Base-by-base conservation (phyloP, 75 land plant genomes). In the Sequoiadendron giganteum region DNA sequence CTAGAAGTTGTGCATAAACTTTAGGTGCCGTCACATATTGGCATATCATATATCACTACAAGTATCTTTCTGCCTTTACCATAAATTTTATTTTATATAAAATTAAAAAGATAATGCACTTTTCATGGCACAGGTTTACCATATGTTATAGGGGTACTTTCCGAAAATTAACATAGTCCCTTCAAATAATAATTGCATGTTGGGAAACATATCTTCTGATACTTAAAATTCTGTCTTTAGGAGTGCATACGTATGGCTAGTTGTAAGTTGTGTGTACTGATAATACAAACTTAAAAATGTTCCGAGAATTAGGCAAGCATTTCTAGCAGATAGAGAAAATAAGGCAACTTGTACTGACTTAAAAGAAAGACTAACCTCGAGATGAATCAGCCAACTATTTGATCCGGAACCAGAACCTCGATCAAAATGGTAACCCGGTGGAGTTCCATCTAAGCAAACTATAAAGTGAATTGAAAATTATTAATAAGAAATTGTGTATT, bases 381-480 rank as follows among this genome's bases (percentile, higher is more conserved):
- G 90, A 25, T 93, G 90, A 40, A 96, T 90, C 45, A 96, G 86
- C 98, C 98, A 96, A 84, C 92, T 95, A 78, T 92, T 92, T 72
- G 93, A 92, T 65, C 95, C 95, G 34, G 90, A 90, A 58, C 98
- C 98, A 85, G 14, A 90, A 5, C 98, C 98, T 49, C 58, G 90
- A 85, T 95, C 91, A 7, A 94, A 75, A 86, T 96, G 97, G 76
- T 96, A 96, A 86, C 92, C 98, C 87, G 98, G 98, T 48, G 89
- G 88, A 45, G 91, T 90, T 86, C 98, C 98, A 93, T 96, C 98
- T 95, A 95, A 90, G 89, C 98, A 96, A 0, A 96, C 98, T 96
- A 91, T 88, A 88, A 73, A 72, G 75, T 21, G 39, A 19, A 70
- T 32, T 32, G 38, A 75, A 75, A 34, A 75, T 11, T 1, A 34